Base-by-base conservation (phyloP, 805 yeast species). In the Blastobotrys parvus region DNA sequence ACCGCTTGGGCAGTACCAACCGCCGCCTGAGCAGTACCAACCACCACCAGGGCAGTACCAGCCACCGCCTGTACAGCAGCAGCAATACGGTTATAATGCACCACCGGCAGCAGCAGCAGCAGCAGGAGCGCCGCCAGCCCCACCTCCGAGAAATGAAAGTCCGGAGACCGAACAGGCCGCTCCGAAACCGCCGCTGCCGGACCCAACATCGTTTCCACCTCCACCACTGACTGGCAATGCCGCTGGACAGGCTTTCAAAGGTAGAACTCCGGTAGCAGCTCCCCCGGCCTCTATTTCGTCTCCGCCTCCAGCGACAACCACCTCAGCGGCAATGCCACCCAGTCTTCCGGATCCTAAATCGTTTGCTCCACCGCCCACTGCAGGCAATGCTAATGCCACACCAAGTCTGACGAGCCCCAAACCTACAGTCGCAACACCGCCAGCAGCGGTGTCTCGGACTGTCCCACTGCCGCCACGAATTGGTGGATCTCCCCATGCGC, bases 171-270 rank as follows among this genome's bases (percentile, higher is more conserved):
- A 21, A 19, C 13, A 18, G 31, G 35, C n/a, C 4, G 22, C 25
- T 17, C 33, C 42, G 16, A 32, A 30, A 30, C 23, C 38, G 21
- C 46, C 44, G 11, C 30, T 53, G 19, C 53, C 55, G 2, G 55
- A 54, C 23, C 56, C 60, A 1, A 27, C 44, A 18, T 35, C 54
- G 5, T 57, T 55, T 41, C 52, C 59, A 3, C 58, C 60, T 8
- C 60, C 54, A 5, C 52, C 54, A 13, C 47, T 42, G 11, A 44
- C 35, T 27, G 52, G 49, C 3, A 34, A 46, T 11, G 39, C 52
- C 10, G 29, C 29, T 25, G 29, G 29, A 7, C 29, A 25, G 29
- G 29, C 29, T 25, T 25, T 25, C 29, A 25, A 11, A 8, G 29
- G 29, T 8, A 25, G 29, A 25, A 25, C 29, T 25, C 29, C 29